These are phyloP conservation scores for Handroanthus guayacan DNA, from an alignment of 257 asterid species.

Conservation along the genomic window DNA sequence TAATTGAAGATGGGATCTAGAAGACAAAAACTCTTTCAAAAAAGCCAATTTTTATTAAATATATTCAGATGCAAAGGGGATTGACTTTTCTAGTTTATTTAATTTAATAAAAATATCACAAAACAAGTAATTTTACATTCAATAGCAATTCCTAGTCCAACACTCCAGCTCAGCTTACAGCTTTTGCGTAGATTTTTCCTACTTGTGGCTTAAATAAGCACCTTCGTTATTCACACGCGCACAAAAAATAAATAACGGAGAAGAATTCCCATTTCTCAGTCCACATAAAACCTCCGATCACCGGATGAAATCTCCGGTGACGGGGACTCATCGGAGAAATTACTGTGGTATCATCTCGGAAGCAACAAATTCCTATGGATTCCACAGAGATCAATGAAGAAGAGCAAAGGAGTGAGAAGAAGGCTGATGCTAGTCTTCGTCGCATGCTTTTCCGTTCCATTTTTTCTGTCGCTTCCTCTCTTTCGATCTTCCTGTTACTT, in stretches of 20 bases:
- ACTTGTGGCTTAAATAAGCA: slow-evolving; percentile 21
- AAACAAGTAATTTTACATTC: no score
- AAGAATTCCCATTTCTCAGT: slow-evolving; percentile 19
- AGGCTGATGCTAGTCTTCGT: slow-evolving; percentile 33
- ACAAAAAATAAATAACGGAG: neutral
- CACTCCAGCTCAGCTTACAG: neutral
- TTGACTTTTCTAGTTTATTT: no score
- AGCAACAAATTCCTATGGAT: slow-evolving; percentile 53
- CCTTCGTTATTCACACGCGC: neutral
- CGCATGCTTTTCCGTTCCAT: slow-evolving; percentile 53
- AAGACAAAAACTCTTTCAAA: neutral
- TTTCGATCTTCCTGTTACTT: slow-evolving; percentile 48
- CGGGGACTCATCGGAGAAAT: slow-evolving; percentile 41
- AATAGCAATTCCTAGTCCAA: neutral
- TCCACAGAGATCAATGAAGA: slow-evolving; percentile 54
- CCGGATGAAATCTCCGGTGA: slow-evolving; percentile 68
- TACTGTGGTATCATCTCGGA: neutral
- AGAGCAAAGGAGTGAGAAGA: slow-evolving; percentile 42
- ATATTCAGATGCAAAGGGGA: no score
- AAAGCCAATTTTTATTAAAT: no score
- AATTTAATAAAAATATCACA: neutral
- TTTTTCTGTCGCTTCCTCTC: slow-evolving; percentile 46
- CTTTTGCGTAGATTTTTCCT: neutral
- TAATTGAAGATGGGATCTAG: no score
- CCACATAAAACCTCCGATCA: slow-evolving; percentile 52